phyloP scores from a whole-genome alignment of 805 yeast species.

The Wickerhamomyces strasburgensis region DNA sequence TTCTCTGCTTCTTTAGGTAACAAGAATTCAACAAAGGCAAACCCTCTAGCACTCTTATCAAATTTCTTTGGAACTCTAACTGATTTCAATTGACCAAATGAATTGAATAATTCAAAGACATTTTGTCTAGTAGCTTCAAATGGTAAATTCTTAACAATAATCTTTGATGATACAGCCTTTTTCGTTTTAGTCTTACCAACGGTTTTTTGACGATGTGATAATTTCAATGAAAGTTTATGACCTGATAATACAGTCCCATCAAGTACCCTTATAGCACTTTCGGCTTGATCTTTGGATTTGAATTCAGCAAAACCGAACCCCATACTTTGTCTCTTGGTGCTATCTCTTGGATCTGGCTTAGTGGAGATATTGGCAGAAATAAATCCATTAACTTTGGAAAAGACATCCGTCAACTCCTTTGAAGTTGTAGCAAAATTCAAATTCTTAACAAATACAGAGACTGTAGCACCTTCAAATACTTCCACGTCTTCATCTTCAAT shows the following conservation, averaged over 20 bases:
- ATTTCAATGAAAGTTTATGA: conserved; percentile 81
- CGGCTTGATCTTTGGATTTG: conserved; percentile 71
- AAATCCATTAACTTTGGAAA: conserved; percentile 74
- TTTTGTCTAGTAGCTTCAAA: conserved; percentile 94
- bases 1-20: conserved; percentile 85
- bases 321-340: conserved; percentile 75
- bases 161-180: conserved; percentile 30
- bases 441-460: conserved; percentile 87
- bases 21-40: conserved; percentile 92
- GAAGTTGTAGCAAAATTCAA: conserved; percentile 78
- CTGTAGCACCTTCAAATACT: conserved; percentile 63
- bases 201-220: conserved; percentile 71
- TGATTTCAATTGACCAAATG: conserved; percentile 91
- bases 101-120: conserved; percentile 84
- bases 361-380: conserved; percentile 77
- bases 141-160: conserved; percentile 94
- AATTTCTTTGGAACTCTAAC: conserved; percentile 96
- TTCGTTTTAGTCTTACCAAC: conserved; percentile 22
- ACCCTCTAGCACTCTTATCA: conserved; percentile 93
- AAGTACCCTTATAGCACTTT: conserved; percentile 63
- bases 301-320: conserved; percentile 97
- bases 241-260: conserved; percentile 82
- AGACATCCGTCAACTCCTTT: conserved; percentile 49
- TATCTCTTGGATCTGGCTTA: conserved; percentile 78
- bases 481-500: conserved; percentile 34